Evolutionary conservation across 805 yeast species (phyloP), one percentile per base, ranked within the genome.

Genomic region (Wickerhamiella brachini): DNA sequence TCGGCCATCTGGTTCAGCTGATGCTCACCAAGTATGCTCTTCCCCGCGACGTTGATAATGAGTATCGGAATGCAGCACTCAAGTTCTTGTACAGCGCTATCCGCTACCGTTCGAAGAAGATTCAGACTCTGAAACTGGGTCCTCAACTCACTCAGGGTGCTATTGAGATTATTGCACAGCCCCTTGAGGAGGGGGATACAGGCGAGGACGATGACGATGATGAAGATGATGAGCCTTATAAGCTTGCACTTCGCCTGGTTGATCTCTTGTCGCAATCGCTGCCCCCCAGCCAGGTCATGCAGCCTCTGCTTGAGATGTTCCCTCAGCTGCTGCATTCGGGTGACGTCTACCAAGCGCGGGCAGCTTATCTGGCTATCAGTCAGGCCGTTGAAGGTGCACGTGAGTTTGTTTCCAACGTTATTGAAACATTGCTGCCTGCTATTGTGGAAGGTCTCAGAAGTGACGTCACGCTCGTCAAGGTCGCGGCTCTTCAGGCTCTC

Each of bases 301-400:
- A 74, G 56, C 90, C 95, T 44, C 74, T 90, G 55, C 73, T 87
- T 54, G 77, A 75, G 57, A 64, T 75, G 38, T 57, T 67, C 50
- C 72, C 73, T 7, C 47, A 58, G 34, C 60, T 60, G 39, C 61
- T 65, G 44, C 56, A 78, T 47, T 77, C 89, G 17, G 57, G 77
- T n/a, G 79, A 85, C 65, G 74, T 76, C 55, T 81, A 77, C 57
- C 87, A 84, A 70, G 81, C 94, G 72, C 81, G 96, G 71, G 96
- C 94, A 53, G 93, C 84, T 51, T 73, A 88, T 49, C 72, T 86
- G 60, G 78, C 95, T 34, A 71, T 93, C 56, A 87, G 94, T 60
- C 85, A 80, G 52, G 80, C 90, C 49, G 85, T 85, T 45, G 78
- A 84, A 56, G 98, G 97, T 65, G 90, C 97, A 43, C 97, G 97